Evolutionary conservation across 2,329 filamentous ascomycete species (phyloP), one percentile per base, ranked within the genome.

Genomic region (Sclerotinia nivalis): DNA sequence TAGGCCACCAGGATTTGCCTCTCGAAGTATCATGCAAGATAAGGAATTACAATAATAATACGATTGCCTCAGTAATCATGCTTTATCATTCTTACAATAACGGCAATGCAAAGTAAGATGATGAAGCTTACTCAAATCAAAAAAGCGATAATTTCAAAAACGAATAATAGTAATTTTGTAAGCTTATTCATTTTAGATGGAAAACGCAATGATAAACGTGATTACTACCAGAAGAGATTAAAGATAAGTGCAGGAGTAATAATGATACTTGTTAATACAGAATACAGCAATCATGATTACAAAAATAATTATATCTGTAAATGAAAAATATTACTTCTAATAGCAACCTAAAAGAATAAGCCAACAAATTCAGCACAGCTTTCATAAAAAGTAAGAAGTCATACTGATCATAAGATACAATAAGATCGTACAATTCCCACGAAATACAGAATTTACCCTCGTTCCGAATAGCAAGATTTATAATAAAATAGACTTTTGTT

Each of bases 191-290:
- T n/a, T n/a, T n/a, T n/a, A n/a, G n/a, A 56, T 28, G 54, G 54
- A 56, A 56, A 56, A 56, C 25, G 54, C 28, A 56, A 56, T 56
- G n/a, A 56, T 56, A 56, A 25, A 56, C 54, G 9, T 56, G 54
- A 56, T 56, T 56, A 56, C n/a, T 56, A 56, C 25, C 25, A 56
- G 54, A 56, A 56, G 34, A 56, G 54, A 56, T 56, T 25, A 56
- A n/a, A 56, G 54, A 31, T 56, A 56, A 56, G 54, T 56, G 34
- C n/a, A 56, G 54, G 34, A 25, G 54, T 56, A 56, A 56, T 56
- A 56, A 56, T 56, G 28, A 56, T 56, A 56, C 54, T 56, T 56
- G 54, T n/a, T 56, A 8, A 56, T 56, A 31, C 54, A 56, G 54
- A n/a, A n/a, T 56, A 56, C 18, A 31, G 54, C 54, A 56, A 28